Evolutionary conservation across 148 eudicot species (phyloP).

Genomic region (Gaultheria prostrata): DNA sequence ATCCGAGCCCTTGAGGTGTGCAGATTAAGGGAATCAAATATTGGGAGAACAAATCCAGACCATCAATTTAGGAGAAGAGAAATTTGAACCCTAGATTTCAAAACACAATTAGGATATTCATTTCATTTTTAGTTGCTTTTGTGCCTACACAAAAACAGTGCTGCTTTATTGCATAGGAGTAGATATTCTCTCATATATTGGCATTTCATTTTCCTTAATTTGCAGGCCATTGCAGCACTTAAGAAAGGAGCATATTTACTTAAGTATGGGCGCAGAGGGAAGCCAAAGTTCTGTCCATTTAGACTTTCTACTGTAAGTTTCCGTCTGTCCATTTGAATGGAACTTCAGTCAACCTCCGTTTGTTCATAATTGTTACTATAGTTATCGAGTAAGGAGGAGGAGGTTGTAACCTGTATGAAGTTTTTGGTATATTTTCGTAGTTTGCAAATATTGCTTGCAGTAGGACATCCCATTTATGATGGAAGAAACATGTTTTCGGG

Average conservation of each 20-base stretch:
- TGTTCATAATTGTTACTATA: background rate
- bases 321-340: background rate
- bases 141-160: background rate
- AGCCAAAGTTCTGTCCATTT: constrained; percentile 57
- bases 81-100: background rate
- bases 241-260: constrained; percentile 55
- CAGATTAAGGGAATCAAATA: background rate
- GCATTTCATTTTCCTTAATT: background rate
- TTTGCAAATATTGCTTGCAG: background rate
- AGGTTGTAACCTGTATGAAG: constrained; percentile 7
- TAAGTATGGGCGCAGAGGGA: constrained; percentile 56
- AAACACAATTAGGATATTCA: background rate
- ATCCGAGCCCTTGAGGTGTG: background rate
- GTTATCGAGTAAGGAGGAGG: background rate
- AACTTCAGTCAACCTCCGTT: background rate
- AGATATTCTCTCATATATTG: background rate
- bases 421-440: constrained; percentile 6
- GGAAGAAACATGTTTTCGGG: background rate
- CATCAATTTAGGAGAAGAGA: background rate
- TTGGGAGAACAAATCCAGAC: background rate
- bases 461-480: background rate
- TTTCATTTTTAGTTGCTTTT: no score
- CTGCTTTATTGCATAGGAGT: background rate
- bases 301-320: constrained; percentile 47
- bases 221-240: constrained; percentile 46